phyloP scores from a whole-genome alignment of 75 land plant genomes.

The Adiantum capillusveneris region DNA sequence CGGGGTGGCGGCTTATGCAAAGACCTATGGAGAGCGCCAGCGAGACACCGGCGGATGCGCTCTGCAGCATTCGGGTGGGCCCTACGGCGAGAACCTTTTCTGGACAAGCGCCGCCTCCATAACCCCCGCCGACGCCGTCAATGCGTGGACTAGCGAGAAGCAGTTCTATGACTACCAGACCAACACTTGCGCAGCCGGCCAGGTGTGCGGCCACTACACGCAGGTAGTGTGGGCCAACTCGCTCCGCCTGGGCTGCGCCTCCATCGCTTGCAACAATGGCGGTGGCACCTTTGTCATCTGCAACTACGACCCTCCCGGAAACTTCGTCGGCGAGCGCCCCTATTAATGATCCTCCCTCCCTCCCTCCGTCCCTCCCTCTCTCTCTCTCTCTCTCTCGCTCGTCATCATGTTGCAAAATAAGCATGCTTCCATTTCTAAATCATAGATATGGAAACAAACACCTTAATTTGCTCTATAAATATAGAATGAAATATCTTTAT shows the following conservation, averaged over 20 bases:
- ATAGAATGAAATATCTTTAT: too few relatives aligned
- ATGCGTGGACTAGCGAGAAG: conserved; percentile 34
- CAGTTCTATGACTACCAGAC: conserved; percentile 23
- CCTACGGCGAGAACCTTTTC: too few relatives aligned
- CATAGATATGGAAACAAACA: too few relatives aligned
- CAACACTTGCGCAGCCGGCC: conserved; percentile 32
- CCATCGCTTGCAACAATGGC: conserved; percentile 11
- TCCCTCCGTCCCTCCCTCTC: too few relatives aligned
- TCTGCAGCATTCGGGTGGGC: conserved; percentile 39
- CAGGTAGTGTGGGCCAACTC: conserved; percentile 44
- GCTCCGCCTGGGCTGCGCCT: conserved; percentile 33
- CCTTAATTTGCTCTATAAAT: too few relatives aligned
- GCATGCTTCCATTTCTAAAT: too few relatives aligned
- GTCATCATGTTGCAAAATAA: too few relatives aligned
- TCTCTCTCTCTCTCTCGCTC: too few relatives aligned
- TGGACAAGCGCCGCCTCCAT: conserved; percentile 2
- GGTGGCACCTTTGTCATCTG: conserved; percentile 26
- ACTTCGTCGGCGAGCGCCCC: conserved; percentile 24
- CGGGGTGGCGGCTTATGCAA: conserved; percentile 23
- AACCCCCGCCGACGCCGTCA: conserved; percentile 30
- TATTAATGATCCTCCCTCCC: conserved; percentile 11
- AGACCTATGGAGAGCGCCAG: conserved; percentile 18
- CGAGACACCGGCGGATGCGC: conserved; percentile 6
- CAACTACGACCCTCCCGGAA: conserved; percentile 48
- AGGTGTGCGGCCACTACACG: conserved; percentile 50